Evolutionary conservation across 805 yeast species (phyloP).

Genomic region (Kodamaea jinghongensis): DNA sequence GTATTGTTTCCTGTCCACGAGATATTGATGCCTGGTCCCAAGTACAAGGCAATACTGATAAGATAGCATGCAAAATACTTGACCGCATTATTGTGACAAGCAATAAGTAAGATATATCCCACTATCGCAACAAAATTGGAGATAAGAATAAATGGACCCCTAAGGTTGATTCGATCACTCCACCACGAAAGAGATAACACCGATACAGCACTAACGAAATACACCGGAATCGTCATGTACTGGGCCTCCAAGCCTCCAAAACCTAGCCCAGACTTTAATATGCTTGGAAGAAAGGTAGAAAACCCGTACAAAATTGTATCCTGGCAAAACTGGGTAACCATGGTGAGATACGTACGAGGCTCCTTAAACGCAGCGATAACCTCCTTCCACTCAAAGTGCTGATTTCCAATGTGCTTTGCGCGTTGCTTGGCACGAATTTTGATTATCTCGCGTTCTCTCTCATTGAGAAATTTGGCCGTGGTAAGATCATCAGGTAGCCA

Average conservation of each 20-base stretch:
- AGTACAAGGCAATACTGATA: slow-evolving; percentile 34
- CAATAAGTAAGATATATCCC: slow-evolving; percentile 33
- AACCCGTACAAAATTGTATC: slow-evolving; percentile 43
- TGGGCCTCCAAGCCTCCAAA: slow-evolving; percentile 30
- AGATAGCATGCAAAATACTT: slow-evolving; percentile 37
- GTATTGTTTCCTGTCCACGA: slow-evolving; percentile 45
- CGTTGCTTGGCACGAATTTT: slow-evolving; percentile 31
- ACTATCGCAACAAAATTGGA: slow-evolving; percentile 23
- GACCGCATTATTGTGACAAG: slow-evolving; percentile 25
- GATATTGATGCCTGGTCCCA: slow-evolving; percentile 37
- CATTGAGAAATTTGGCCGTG: slow-evolving; percentile 38
- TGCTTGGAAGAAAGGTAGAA: slow-evolving; percentile 40
- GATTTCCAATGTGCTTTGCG: slow-evolving; percentile 33
- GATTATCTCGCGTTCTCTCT: slow-evolving; percentile 36
- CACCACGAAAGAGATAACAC: slow-evolving; percentile 21
- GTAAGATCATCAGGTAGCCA: slow-evolving; percentile 41
- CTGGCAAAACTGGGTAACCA: slow-evolving; percentile 44
- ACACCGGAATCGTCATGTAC: slow-evolving; percentile 40
- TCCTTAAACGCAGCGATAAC: slow-evolving; percentile 34
- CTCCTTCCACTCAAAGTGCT: slow-evolving; percentile 27
- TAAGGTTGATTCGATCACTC: slow-evolving; percentile 25
- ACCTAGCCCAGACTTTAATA: slow-evolving; percentile 31
- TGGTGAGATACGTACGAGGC: slow-evolving; percentile 32
- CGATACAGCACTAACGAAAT: slow-evolving; percentile 28
- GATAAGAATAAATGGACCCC: slow-evolving; percentile 30